Base-by-base conservation (phyloP, 768 basidiomycete species). In the Floccularia luteovirens region DNA sequence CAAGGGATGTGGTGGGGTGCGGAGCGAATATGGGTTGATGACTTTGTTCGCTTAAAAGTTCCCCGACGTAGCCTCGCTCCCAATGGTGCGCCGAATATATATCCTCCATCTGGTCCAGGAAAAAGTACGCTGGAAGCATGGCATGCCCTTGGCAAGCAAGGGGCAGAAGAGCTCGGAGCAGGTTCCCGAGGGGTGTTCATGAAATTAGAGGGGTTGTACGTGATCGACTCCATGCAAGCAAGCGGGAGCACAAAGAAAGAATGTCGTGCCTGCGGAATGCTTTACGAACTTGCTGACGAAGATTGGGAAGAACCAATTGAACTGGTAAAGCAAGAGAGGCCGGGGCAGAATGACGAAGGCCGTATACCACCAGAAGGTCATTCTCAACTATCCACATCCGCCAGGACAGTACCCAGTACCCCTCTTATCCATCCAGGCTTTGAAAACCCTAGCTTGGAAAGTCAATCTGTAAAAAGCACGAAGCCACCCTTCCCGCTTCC, bases 1-100 rank as follows among this genome's bases (percentile, higher is more conserved):
- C 85, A 90, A 52, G 87, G 87, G 1, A 53, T 92, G 5, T 94
- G 89, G 89, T 87, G 85, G 82, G 91, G 91, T 5, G 77, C 81
- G 1, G 90, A 92, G 52, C 73, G 87, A 22, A 86, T 92, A 39
- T 94, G 90, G 90, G 65, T 72, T 3, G 86, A 84, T 43, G 90
- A 94, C 46, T 72, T 92, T 41, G 74, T 92, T 25, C 75, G 90
- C 17, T 66, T 94, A 36, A 87, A 87, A 50, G 58, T 83, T 19
- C 72, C 79, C 1, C 72, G 86, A 27, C 62, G 68, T 24, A 75
- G 76, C 45, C 66, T 89, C 41, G 83, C 83, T 10, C 84, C 85
- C 4, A 50, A 65, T 25, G 86, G 87, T 16, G 69, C 72, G 1
- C 67, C 71, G 32, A 56, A 74, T 42, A 79, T 90, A 30, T 57